Percentiles rank a stretch among this genome's conserved stretches.
Evolutionary conservation across 1,284 basidiomycete species (phyloP).

Genomic region (Sporisorium reilianum): DNA sequence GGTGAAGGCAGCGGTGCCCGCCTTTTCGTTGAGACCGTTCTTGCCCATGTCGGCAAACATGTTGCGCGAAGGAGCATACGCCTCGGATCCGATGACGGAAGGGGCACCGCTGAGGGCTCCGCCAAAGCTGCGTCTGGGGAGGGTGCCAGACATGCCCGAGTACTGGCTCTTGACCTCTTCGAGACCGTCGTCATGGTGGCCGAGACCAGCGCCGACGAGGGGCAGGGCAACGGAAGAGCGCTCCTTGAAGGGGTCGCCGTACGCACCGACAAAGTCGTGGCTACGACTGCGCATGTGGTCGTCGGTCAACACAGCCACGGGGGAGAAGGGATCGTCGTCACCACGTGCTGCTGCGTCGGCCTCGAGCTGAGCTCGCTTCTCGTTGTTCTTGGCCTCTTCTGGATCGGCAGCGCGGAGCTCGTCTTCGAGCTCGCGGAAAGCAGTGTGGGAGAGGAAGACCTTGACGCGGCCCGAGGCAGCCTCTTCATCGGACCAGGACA

Average conservation of each 20-base stretch:
- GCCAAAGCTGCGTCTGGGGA: conserved; percentile 42
- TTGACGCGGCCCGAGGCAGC: conserved; percentile 80
- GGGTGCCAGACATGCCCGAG: conserved; percentile 43
- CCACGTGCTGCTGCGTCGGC: conserved; percentile 76
- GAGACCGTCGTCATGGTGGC: conserved; percentile 29
- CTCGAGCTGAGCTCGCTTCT: conserved; percentile 74
- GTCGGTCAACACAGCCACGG: conserved; percentile 53
- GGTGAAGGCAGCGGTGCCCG: conserved; percentile 48
- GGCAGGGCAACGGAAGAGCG: conserved; percentile 73
- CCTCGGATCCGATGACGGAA: conserved; percentile 56
- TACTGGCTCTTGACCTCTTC: conserved; percentile 61
- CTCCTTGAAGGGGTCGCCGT: conserved; percentile 67
- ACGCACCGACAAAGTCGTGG: conserved; percentile 60
- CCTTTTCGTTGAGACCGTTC: conserved; percentile 69
- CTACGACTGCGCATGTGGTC: conserved; percentile 70
- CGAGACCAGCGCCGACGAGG: conserved; percentile 73
- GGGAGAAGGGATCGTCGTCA: conserved; percentile 75
- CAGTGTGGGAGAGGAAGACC: conserved; percentile 88
- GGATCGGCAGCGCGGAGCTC: conserved; percentile 77
- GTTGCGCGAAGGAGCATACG: conserved; percentile 89
- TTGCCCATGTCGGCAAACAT: conserved; percentile 86
- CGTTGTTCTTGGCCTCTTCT: conserved; percentile 74
- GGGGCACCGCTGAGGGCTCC: conserved; percentile 38
- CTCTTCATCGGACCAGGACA: conserved; percentile 79
- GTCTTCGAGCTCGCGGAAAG: conserved; percentile 92